Base-by-base conservation (phyloP, 2,329 filamentous ascomycete species). In the Leptographium wingfieldii region DNA sequence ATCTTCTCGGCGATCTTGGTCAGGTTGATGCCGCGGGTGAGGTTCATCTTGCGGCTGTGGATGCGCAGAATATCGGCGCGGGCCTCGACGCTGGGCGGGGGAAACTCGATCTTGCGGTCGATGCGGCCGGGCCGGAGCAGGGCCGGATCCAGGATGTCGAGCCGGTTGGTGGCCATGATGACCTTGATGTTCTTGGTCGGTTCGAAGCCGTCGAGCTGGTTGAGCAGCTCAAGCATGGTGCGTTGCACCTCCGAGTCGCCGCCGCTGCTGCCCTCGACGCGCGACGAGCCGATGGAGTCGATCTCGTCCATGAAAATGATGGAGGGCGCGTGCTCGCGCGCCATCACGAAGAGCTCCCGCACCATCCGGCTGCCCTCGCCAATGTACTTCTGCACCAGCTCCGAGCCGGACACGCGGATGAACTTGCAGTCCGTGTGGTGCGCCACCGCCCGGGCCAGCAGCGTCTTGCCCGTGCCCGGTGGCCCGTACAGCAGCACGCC, bases 241-340 rank as follows among this genome's bases (percentile, higher is more conserved):
- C 94, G 87, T 77, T 99, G 94, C 58, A 99, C 94, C 75, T 99
- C 94, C 1, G 92, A 96, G 71, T 99, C 94, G 69, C 94, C 94
- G 58, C 92, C 92, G 25, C 90, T 95, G 61, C 89, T 95, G 31
- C 92, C 92, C 72, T 99, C 94, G 59, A 99, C 92, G 75, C 94
- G 89, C 62, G 91, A 96, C 40, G 92, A 96, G 65, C 94, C 94
- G 74, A 99, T 99, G 67, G 90, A 95, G 79, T 99, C 94, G 74
- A 99, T 97, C 75, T 99, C 94, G 73, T 99, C 94, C 94, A 99
- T 99, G 80, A 99, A 99, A 75, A 99, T 99, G 76, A 99, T 99
- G 66, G 90, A 95, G 27, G 94, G 94, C 1, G 94, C 94, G 69
- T 99, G 94, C 73, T 99, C 94, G 74, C 94, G 84, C 33, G 94